Base-by-base conservation (phyloP, 2,329 filamentous ascomycete species). In the Fusarium penzigii region DNA sequence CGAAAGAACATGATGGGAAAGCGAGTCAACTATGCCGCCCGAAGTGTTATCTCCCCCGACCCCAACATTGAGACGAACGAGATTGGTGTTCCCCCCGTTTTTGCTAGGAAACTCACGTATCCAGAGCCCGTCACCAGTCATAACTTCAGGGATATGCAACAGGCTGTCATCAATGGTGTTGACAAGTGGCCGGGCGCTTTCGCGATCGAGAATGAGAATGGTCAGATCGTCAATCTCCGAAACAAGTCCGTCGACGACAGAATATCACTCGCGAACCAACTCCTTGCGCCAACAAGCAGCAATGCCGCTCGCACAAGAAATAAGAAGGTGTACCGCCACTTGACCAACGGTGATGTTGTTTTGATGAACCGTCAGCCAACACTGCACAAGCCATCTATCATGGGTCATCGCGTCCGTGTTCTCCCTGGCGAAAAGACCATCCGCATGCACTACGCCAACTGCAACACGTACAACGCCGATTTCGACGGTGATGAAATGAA, bases 1-100 rank as follows among this genome's bases (percentile, higher is more conserved):
- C 83, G 94, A 65, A 97, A 96, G 78, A 97, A 99, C 74, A 97
- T 99, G 94, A 99, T 99, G 94, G 94, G 94, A 55, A 99, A 99
- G 79, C 92, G 94, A 78, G 94, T 99, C 75, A 97, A 99, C 72
- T 97, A 94, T 70, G 94, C 94, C 45, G 94, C 94, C 38, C 88
- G 94, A 70, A 96, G 90, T 81, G 94, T 99, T 70, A 99, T 99
- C 64, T 97, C 93, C 10, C 94, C 94, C 0, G 94, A 99, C 68
- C 94, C 94, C 3, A 99, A 97, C 68, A 96, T 99, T 65, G 94
- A 99, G 72, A 97, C 94, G 16, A 97, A 96, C 71, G 94, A 99
- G 74, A 97, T 99, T 61, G 94, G 94, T 70, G 93, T 99, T 3
- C 94, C 94, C 16, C 90, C 93, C n/a, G 94, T 97, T 13, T 99